A percentile compares a stretch with the other conserved stretches of the same genome.
Conservation (phyloP, 257 asterid genomes). For the Nicotiana tabacum region DNA sequence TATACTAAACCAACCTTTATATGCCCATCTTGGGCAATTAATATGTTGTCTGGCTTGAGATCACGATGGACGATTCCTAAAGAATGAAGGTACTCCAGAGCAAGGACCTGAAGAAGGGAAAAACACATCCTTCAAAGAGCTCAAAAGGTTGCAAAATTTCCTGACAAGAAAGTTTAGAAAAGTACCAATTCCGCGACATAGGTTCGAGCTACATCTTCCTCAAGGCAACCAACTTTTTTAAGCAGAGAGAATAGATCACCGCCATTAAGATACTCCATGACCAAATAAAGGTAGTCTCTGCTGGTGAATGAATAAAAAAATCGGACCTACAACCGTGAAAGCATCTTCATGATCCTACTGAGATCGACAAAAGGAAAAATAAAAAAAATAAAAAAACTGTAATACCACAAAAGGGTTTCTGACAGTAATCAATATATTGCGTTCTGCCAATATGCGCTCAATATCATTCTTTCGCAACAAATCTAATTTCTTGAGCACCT, state of each 20-base stretch:
- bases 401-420: conserved; percentile 95
- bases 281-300: conserved; percentile 84
- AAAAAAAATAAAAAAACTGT: conserved; percentile 3
- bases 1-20: conserved; percentile 57
- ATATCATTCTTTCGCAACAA: conserved; percentile 92
- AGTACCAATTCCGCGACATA: conserved; percentile 90
- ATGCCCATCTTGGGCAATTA: conserved; percentile 94
- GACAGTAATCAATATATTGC: conserved; percentile 87
- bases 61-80: conserved; percentile 95
- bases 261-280: conserved; percentile 96
- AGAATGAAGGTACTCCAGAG: conserved; percentile 93
- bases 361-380: conserved; percentile 14
- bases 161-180: conserved; percentile 9
- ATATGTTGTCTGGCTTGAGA: conserved; percentile 92
- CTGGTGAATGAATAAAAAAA: conserved; percentile 94
- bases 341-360: conserved; percentile 5
- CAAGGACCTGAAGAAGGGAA: conserved; percentile 69
- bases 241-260: conserved; percentile 92
- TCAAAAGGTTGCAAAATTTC: conserved; percentile 12
- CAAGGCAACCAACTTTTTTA: conserved; percentile 75
- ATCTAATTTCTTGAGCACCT: conserved; percentile 93
- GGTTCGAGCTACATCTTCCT: conserved; percentile 74
- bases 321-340: conserved; percentile 59
- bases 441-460: conserved; percentile 94
- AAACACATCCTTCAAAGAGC: conserved; percentile 21